Conservation (phyloP, 2,329 filamentous ascomycete species). For the Aureobasidium subglaciale region DNA sequence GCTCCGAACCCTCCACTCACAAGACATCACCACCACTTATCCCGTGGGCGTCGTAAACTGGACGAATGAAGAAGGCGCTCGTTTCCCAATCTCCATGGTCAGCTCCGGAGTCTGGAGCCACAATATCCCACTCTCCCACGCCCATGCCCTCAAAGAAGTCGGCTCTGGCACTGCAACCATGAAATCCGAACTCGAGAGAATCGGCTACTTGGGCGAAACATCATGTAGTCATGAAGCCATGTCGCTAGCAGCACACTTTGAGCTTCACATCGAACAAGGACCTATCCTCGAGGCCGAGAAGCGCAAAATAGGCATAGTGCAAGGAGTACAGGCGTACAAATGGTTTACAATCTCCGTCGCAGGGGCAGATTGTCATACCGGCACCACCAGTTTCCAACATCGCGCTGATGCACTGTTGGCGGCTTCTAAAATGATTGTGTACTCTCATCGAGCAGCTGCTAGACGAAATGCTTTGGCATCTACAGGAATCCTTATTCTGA, state of each 20-base stretch:
- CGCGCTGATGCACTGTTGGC: constrained; percentile 63
- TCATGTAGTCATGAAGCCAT: constrained; percentile 51
- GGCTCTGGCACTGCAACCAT: constrained; percentile 54
- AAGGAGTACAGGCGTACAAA: constrained; percentile 66
- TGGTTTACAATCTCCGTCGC: constrained; percentile 60
- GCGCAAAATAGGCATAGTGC: constrained; percentile 62
- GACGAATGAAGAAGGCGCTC: constrained; percentile 77
- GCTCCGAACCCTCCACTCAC: constrained; percentile 60
- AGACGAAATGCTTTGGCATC: constrained; percentile 56
- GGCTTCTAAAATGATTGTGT: constrained; percentile 60
- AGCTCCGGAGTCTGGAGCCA: constrained; percentile 71
- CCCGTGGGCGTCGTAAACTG: constrained; percentile 71
- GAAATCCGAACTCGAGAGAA: constrained; percentile 62
- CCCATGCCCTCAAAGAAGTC: constrained; percentile 57
- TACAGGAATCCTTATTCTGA: constrained; percentile 61
- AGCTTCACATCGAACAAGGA: constrained; percentile 80
- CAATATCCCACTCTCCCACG: constrained; percentile 55
- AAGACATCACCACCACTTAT: constrained; percentile 60
- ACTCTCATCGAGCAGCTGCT: constrained; percentile 56
- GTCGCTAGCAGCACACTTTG: constrained; percentile 71
- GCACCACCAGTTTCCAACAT: constrained; percentile 61
- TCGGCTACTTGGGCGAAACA: constrained; percentile 59
- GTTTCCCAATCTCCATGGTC: constrained; percentile 69
- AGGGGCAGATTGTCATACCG: constrained; percentile 66
- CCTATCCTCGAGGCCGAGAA: constrained; percentile 61